Conservation (phyloP, 345 rosid species). For the Corymbia maculata region DNA sequence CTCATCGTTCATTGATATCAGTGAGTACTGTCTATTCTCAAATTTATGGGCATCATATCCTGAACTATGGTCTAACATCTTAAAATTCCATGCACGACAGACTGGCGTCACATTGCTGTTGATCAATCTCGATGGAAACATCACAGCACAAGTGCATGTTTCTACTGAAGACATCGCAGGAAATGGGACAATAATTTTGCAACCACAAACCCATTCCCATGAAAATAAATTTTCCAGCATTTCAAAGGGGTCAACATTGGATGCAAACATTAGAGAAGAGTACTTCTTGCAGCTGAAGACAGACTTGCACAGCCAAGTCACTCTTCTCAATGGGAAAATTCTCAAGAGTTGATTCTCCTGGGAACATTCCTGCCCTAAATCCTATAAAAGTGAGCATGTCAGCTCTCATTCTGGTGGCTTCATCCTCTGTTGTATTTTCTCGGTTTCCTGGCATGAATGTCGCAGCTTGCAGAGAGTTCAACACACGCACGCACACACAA, state of each 20-base stretch:
- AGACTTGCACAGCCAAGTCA: slow-evolving; percentile 24
- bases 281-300: slow-evolving; percentile 36
- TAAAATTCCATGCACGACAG: slow-evolving; percentile 4
- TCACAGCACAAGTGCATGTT: slow-evolving; percentile 8
- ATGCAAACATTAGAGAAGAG: slow-evolving; percentile 13
- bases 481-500: background rate
- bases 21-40: background rate
- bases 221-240: slow-evolving; percentile 12
- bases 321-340: slow-evolving; percentile 27
- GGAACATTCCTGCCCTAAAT: slow-evolving; percentile 23
- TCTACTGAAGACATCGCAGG: slow-evolving; percentile 3
- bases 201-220: background rate
- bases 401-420: slow-evolving; percentile 21
- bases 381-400: slow-evolving; percentile 9
- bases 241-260: slow-evolving; percentile 2
- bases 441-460: slow-evolving; percentile 11
- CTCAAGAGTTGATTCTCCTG: slow-evolving; percentile 16
- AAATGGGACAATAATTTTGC: slow-evolving; percentile 3
- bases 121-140: slow-evolving; percentile 32
- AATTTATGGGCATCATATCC: background rate
- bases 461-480: slow-evolving; percentile 21
- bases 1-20: slow-evolving; percentile 23
- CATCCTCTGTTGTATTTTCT: slow-evolving; percentile 31
- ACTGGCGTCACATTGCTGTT: slow-evolving; percentile 32
- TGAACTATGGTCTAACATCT: background rate